Conservation (phyloP, 306 rosid genomes). For the Rosa chinensis region DNA sequence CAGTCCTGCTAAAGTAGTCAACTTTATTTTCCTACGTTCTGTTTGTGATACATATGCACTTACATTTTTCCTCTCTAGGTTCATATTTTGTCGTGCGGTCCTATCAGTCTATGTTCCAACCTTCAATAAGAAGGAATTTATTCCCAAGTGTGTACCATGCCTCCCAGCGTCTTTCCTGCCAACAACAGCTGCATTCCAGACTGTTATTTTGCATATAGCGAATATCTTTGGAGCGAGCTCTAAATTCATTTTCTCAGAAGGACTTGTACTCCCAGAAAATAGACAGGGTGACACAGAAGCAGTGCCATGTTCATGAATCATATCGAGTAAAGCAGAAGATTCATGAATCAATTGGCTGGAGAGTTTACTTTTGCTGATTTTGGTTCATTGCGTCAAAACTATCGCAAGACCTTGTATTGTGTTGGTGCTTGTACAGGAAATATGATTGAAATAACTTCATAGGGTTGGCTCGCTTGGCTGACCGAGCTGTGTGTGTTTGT, state of each 20-base stretch:
- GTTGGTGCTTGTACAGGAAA: conserved; percentile 1
- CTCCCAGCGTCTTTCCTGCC: conserved; percentile 56
- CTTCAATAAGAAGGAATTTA: conserved; percentile 52
- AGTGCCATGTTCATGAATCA: conserved; percentile 24
- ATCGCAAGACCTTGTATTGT: background rate
- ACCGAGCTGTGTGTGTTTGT: background rate
- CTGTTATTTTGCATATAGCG: conserved; percentile 54
- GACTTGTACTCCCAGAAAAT: conserved; percentile 40
- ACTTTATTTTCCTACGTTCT: background rate
- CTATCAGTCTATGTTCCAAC: conserved; percentile 59
- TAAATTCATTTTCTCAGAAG: conserved; percentile 57
- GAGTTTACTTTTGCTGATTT: background rate
- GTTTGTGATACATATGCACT: background rate
- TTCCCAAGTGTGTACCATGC: conserved; percentile 69
- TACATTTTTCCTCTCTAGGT: conserved; percentile 47
- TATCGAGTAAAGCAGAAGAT: background rate
- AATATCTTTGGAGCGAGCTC: conserved; percentile 57
- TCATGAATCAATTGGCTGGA: background rate
- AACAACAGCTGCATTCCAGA: conserved; percentile 33
- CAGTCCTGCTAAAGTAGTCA: background rate
- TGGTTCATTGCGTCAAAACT: background rate
- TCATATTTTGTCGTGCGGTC: conserved; percentile 70
- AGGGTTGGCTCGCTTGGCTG: too few species aligned
- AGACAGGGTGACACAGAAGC: conserved; percentile 16
- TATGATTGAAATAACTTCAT: background rate